Evolutionary conservation across 2,329 filamentous ascomycete species (phyloP), one percentile per base, ranked within the genome.

Genomic region (Clonostachys solani): DNA sequence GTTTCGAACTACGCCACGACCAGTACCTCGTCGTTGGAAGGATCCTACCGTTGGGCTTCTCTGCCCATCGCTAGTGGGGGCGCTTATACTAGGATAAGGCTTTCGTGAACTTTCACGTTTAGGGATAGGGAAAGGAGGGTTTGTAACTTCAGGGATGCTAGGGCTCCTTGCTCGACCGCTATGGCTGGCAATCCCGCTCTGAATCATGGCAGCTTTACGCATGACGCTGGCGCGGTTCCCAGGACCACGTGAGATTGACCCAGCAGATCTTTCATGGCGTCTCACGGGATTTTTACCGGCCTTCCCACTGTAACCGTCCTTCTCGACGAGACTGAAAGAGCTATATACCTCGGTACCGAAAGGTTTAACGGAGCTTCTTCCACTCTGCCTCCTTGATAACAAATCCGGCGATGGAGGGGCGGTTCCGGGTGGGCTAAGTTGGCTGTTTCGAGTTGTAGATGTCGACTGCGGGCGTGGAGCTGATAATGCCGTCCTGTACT

Each of bases 121-220:
- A 0, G 94, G 94, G 7, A 99, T 95, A 0, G 94, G 92, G 71
- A 95, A 96, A 1, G 94, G 94, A 29, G 94, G 92, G 45, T 81
- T 75, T 33, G 64, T 69, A 47, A 71, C 50, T 50, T 83, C 89
- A 44, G 72, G 75, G 46, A 82, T 66, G 61, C 77, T 89, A 43
- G 86, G 84, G 59, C 83, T 90, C 50, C 80, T 72, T 10, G 84
- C 75, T 35, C 81, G 78, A 42, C 75, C 71, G 49, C 78, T 77
- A 54, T 92, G 88, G 12, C 82, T 83, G 23, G 80, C 81, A 45
- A 89, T 85, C 16, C 89, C 87, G 59, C 77, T 92, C 52, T 90
- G 86, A 45, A 92, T 91, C 75, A 94, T 80, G 16, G 88, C 87
- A 41, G 87, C 80, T 60, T 85, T 87, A 43, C 89, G 83, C 70